Evolutionary conservation across 495 filamentous ascomycete species (phyloP).

Genomic region (Talaromyces borbonicus): DNA sequence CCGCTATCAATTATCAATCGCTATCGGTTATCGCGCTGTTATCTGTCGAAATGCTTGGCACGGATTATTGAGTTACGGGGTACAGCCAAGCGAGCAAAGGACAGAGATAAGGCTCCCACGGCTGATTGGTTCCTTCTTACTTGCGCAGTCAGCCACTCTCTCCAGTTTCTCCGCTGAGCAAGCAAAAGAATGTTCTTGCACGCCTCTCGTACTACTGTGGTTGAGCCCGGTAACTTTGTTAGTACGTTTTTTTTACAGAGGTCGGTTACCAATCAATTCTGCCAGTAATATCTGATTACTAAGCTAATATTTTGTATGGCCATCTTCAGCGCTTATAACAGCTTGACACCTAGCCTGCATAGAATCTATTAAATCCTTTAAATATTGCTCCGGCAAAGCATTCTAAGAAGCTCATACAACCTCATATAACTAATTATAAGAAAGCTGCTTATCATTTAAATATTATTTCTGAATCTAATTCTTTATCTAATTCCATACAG

Average conservation of each 20-base stretch:
- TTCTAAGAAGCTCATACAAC: not conserved
- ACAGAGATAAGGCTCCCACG: not conserved
- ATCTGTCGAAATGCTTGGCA: not conserved
- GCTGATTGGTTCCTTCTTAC: not conserved
- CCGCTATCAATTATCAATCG: too few species aligned
- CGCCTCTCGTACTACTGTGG: not conserved
- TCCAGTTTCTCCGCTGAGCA: not conserved
- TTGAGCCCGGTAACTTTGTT: not conserved
- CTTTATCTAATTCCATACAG: not conserved
- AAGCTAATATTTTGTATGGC: conserved; percentile 4
- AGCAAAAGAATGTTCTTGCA: too few species aligned
- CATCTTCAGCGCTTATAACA: conserved; percentile 8
- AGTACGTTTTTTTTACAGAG: not conserved
- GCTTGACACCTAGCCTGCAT: conserved; percentile 10
- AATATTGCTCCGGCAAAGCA: not conserved
- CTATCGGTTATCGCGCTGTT: not conserved
- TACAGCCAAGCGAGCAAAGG: not conserved
- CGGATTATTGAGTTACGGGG: not conserved
- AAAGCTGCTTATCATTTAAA: not conserved
- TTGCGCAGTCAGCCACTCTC: not conserved
- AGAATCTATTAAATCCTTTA: conserved; percentile 7
- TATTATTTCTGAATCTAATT: not conserved
- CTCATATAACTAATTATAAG: not conserved
- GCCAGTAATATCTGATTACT: not conserved
- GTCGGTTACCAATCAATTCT: not conserved